phyloP scores from a whole-genome alignment of 116 monocot genomes.

The Iris pallida region DNA sequence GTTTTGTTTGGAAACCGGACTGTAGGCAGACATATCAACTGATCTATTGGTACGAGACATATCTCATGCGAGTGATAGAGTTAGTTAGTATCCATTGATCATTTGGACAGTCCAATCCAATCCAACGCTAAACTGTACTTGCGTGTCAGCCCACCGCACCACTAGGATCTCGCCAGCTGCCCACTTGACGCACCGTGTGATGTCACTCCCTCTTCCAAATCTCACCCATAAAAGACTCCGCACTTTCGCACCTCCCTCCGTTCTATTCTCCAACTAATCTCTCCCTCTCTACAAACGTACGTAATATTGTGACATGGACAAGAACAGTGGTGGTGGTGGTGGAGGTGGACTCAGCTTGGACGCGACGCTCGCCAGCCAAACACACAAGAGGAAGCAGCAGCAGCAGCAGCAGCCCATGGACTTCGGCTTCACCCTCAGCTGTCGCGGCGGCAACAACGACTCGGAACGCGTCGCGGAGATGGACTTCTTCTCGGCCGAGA shows the following conservation, averaged over 20 bases:
- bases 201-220: not conserved
- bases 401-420: not conserved
- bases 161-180: not conserved
- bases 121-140: no score
- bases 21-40: no score
- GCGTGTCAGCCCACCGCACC: not conserved
- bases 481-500: constrained; percentile 3
- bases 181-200: not conserved
- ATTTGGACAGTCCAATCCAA: no score
- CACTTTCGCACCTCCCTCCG: not conserved
- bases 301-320: not conserved
- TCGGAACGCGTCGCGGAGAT: not conserved
- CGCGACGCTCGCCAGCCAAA: not conserved
- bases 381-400: not conserved
- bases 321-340: not conserved
- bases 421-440: not conserved
- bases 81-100: no score
- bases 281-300: not conserved
- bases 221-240: not conserved
- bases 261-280: not conserved
- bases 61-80: no score
- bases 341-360: not conserved
- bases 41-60: no score
- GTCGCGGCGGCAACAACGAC: not conserved
- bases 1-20: no score